Base-by-base conservation (phyloP, 768 basidiomycete species). In the Termitomyces sp. region DNA sequence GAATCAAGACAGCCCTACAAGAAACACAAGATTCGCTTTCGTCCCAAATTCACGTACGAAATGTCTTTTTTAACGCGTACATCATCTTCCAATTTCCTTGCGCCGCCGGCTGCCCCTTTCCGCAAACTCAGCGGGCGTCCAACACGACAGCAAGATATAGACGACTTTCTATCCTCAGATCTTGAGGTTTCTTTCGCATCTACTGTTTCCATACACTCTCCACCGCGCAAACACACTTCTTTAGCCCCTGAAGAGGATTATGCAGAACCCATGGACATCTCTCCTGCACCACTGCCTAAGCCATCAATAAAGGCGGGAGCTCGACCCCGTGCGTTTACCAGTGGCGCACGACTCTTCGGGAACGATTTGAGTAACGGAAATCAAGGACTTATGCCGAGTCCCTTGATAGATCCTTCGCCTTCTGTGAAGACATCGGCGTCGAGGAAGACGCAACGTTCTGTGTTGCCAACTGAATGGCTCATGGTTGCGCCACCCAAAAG, bases 181-280 rank as follows among this genome's bases (percentile, higher is more conserved):
- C 80, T 91, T 50, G 91, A 93, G 69, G 74, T 85, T 41, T 92
- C 91, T 32, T 93, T 93, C 67, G 89, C 89, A 7, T 91, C 90
- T 33, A 89, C 82, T 61, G 86, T 93, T 70, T 93, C 91, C 7
- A 74, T 93, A 50, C 80, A 89, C 67, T 90, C 89, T 30, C 88
- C 91, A 36, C 78, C 84, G 14, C 79, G 74, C 51, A 77, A 82
- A 32, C 68, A 75, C 53, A 65, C 77, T 56, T 71, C 73, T 40
- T 73, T 86, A 50, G 66, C 79, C 7, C 74, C 79, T 33, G 84
- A 85, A 28, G 74, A 72, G 64, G 78, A 75, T 44, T 78, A 77
- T 62, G 75, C 80, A 52, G 79, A 86, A 54, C 82, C 88, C 4
- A 93, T 93, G 91, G 91, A 93, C 67, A 87, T 93, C 50, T 93